Percentiles rank a stretch among this genome's conserved stretches.
Evolutionary conservation across 345 rosid genomes (phyloP).

Genomic region (Eucalyptus lansdowneana): DNA sequence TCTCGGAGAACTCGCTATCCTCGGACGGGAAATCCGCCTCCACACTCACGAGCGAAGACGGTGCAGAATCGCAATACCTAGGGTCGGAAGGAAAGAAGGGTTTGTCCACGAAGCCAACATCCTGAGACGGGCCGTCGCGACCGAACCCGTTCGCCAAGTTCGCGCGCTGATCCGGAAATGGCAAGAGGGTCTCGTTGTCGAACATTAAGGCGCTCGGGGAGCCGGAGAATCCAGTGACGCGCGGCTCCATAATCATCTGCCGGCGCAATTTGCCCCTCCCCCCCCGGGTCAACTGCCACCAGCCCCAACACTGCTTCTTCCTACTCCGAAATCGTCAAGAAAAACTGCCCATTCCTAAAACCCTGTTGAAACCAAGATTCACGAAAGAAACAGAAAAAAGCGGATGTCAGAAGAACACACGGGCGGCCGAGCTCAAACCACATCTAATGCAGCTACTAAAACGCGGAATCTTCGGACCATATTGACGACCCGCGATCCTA

Average conservation of each 20-base stretch:
- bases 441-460: not conserved
- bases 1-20: slow-evolving; percentile 33
- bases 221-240: not conserved
- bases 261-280: not conserved
- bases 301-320: not conserved
- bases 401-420: not conserved
- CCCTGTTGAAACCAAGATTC: not conserved
- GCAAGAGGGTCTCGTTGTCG: slow-evolving; percentile 13
- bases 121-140: not conserved
- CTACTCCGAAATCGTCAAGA: not conserved
- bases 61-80: not conserved
- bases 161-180: slow-evolving; percentile 9
- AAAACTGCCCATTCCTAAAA: not conserved
- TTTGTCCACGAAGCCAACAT: slow-evolving; percentile 15
- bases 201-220: slow-evolving; percentile 9
- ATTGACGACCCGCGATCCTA: not conserved
- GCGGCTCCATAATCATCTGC: not conserved
- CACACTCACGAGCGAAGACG: not conserved
- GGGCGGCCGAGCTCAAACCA: not conserved
- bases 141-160: not conserved
- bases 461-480: not conserved
- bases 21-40: slow-evolving; percentile 33
- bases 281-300: not conserved
- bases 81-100: not conserved
- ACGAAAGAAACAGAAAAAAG: not conserved